phyloP scores from a whole-genome alignment of 495 filamentous ascomycete genomes.

The Penicillium steckii region DNA sequence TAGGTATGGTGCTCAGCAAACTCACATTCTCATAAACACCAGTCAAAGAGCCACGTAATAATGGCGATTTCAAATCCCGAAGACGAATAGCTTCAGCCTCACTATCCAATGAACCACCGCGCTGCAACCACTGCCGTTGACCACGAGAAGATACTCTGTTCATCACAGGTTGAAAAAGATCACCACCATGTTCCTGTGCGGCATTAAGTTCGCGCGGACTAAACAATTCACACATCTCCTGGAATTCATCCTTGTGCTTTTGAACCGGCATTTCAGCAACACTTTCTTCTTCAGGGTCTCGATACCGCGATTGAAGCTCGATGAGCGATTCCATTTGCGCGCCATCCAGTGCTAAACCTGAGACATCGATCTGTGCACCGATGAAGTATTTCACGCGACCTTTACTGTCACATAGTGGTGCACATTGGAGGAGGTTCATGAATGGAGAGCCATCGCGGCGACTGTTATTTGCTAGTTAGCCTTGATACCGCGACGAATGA shows the following conservation, averaged over 20 bases:
- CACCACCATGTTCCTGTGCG: slow-evolving; percentile 36
- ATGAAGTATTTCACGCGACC: slow-evolving; percentile 62
- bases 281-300: slow-evolving; percentile 18
- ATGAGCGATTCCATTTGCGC: slow-evolving; percentile 58
- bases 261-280: slow-evolving; percentile 12
- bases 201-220: slow-evolving; percentile 54
- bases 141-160: neutral
- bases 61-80: slow-evolving; percentile 22
- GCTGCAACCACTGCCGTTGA: slow-evolving; percentile 5
- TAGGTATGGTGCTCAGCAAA: too few species aligned
- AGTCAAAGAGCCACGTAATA: slow-evolving; percentile 25
- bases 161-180: slow-evolving; percentile 29
- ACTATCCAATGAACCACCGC: slow-evolving; percentile 12
- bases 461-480: slow-evolving; percentile 24
- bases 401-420: slow-evolving; percentile 59
- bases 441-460: slow-evolving; percentile 63
- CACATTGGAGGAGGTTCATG: slow-evolving; percentile 63
- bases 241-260: slow-evolving; percentile 39
- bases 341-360: slow-evolving; percentile 54
- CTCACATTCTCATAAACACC: slow-evolving; percentile 50
- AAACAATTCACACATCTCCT: slow-evolving; percentile 56
- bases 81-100: slow-evolving; percentile 25
- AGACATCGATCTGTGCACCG: slow-evolving; percentile 61
- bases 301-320: slow-evolving; percentile 34
- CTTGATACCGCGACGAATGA: neutral